Evolutionary conservation across 805 yeast genomes (phyloP), one percentile per base, ranked within the genome.

Genomic region (Cyberlindnera mississippiensis): DNA sequence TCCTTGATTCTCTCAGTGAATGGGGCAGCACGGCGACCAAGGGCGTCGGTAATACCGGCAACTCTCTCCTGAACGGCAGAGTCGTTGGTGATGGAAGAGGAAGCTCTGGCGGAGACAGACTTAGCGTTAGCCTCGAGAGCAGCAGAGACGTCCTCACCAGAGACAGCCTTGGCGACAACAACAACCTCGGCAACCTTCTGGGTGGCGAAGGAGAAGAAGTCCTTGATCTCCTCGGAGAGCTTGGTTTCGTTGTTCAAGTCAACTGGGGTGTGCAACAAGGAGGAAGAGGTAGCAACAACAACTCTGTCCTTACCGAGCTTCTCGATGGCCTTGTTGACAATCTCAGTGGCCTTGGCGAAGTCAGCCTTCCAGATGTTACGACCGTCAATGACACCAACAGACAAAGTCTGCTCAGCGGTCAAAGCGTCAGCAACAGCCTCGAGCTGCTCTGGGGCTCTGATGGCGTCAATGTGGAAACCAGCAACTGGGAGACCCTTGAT

Each of bases 351-450:
- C 72, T 81, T 80, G 63, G 93, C 68, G 64, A 84, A 87, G 77
- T 93, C 85, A 69, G 95, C 84, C 81, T 93, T 93, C 99, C 99
- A 93, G 73, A 93, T 88, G 83, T 93, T 93, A 81, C 99, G 89
- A 74, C 99, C 99, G 63, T 89, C 95, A 62, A 93, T 90, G 60
- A 93, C 79, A 87, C 99, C 99, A 55, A 85, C 96, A 49, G 98
- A 91, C 64, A 93, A 76, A 51, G 75, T 72, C 76, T 93, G 96
- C 53, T 79, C 71, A 51, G 72, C 77, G 54, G 75, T 65, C 46
- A 91, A 71, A 61, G 85, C 73, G 45, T 76, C 71, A 48, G 77
- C 71, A 59, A 86, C 95, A 43, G 80, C 86, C 45, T 87, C 91
- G 55, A 93, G 80, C 78, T 93, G 99, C 69, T 87, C 96, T 62